Evolutionary conservation across 768 basidiomycete species (phyloP).

Genomic region (Lactarius trivialis): DNA sequence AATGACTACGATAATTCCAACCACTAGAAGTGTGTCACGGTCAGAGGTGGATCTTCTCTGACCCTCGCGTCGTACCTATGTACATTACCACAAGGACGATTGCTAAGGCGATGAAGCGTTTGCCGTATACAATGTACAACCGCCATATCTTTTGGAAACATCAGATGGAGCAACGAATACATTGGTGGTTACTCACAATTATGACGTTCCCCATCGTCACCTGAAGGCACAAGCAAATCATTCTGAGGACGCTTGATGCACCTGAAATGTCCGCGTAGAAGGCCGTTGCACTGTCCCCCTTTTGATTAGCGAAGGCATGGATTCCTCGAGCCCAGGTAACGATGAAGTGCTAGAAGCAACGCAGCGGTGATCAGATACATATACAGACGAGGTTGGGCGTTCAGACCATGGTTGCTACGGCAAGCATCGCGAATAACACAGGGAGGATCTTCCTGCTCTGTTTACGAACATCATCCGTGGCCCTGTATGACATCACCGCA

Average conservation of each 20-base stretch:
- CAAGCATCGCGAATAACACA: not conserved
- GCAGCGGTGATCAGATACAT: not conserved
- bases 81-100: not conserved
- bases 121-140: too few species aligned
- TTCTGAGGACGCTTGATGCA: not conserved
- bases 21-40: not conserved
- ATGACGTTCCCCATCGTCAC: not conserved
- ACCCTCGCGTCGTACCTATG: not conserved
- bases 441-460: slow-evolving; percentile 4
- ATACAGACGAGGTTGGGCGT: not conserved
- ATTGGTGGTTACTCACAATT: not conserved
- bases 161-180: not conserved
- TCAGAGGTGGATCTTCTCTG: not conserved
- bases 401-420: slow-evolving; percentile 4
- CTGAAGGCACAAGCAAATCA: not conserved
- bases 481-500: not conserved
- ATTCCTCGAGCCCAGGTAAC: not conserved
- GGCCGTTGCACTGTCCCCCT: not conserved
- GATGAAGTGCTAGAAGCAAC: not conserved
- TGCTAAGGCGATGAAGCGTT: not conserved
- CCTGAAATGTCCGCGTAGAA: slow-evolving; percentile 3
- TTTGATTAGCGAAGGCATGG: not conserved
- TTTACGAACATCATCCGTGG: not conserved
- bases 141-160: slow-evolving; percentile 9
- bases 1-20: not conserved